Percentiles rank a stretch among this genome's conserved stretches.
phyloP scores from a whole-genome alignment of 345 rosid genomes.

The Heritiera littoralis region DNA sequence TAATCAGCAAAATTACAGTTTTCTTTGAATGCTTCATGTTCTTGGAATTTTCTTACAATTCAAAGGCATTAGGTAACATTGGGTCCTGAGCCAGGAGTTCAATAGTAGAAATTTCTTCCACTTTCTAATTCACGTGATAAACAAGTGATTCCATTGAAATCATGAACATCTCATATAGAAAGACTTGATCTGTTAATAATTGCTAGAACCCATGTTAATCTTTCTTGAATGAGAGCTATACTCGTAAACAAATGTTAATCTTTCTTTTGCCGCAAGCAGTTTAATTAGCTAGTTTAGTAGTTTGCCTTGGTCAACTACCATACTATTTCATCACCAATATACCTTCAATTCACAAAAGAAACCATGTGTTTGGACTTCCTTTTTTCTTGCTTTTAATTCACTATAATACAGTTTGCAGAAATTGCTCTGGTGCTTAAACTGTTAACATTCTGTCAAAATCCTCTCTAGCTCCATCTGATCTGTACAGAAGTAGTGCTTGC shows the following conservation, averaged over 20 bases:
- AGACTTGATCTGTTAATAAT: slow-evolving; percentile 8
- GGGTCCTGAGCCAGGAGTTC: neutral
- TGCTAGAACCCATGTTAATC: too few relatives aligned
- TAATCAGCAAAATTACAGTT: neutral
- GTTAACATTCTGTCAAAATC: neutral
- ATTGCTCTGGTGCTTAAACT: neutral
- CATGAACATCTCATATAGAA: slow-evolving; percentile 10
- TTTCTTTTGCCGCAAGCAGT: neutral
- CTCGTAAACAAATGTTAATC: neutral
- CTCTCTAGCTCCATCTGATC: neutral
- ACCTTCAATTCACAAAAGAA: neutral
- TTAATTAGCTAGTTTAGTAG: neutral
- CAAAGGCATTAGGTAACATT: neutral
- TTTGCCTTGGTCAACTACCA: neutral
- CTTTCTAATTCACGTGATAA: neutral
- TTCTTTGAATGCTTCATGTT: neutral
- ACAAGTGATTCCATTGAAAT: slow-evolving; percentile 4
- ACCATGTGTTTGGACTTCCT: neutral
- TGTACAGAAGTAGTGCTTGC: neutral
- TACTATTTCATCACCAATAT: neutral
- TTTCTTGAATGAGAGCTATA: too few relatives aligned
- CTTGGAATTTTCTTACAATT: neutral
- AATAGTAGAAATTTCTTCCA: neutral
- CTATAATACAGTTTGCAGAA: neutral
- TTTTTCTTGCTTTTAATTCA: neutral